phyloP scores from a whole-genome alignment of 1,284 basidiomycete species.

The Fomitopsis palustris region DNA sequence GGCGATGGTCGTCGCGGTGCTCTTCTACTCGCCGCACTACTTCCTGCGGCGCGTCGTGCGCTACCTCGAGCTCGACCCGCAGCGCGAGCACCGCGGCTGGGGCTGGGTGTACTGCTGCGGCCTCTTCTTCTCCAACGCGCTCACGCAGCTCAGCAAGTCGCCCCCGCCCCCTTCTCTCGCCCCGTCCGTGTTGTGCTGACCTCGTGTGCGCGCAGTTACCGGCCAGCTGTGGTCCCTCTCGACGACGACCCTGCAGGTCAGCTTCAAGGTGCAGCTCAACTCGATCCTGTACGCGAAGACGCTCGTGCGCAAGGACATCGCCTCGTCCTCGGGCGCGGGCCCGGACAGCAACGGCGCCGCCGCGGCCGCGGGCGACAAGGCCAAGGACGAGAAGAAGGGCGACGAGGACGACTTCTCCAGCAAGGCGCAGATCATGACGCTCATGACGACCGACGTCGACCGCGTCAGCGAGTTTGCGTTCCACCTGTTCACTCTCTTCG shows the following conservation, averaged over 20 bases:
- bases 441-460: constrained; percentile 90
- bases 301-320: constrained; percentile 83
- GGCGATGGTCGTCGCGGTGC: constrained; percentile 56
- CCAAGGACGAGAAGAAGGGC: constrained; percentile 31
- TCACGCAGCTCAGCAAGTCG: constrained; percentile 56
- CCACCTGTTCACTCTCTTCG: constrained; percentile 70
- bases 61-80: constrained; percentile 68
- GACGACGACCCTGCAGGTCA: constrained; percentile 69
- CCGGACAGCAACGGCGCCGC: constrained; percentile 18
- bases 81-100: constrained; percentile 56
- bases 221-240: constrained; percentile 70
- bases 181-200: not conserved
- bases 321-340: constrained; percentile 47
- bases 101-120: constrained; percentile 73
- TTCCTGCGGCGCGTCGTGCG: constrained; percentile 70
- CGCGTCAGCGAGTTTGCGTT: constrained; percentile 83
- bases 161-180: too few species aligned
- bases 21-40: constrained; percentile 79
- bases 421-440: constrained; percentile 87
- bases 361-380: constrained; percentile 14
- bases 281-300: constrained; percentile 87
- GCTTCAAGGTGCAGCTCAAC: constrained; percentile 81
- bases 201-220: constrained; percentile 22
- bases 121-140: constrained; percentile 62
- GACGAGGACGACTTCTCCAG: constrained; percentile 81